A percentile compares a stretch with the other conserved stretches of the same genome.
Evolutionary conservation across 768 basidiomycete species (phyloP).

Genomic region (Tricholomella constricta): DNA sequence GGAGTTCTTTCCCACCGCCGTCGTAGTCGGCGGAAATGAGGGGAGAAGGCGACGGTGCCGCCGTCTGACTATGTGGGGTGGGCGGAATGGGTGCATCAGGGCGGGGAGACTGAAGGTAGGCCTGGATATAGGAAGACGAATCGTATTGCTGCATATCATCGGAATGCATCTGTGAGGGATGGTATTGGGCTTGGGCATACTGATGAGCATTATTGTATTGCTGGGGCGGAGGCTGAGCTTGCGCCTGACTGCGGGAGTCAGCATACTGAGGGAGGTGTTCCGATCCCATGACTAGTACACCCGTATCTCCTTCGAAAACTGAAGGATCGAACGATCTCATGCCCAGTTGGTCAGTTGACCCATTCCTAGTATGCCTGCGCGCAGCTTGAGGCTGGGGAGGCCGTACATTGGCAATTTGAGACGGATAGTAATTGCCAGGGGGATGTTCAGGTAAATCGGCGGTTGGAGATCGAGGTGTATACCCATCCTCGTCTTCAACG

Average conservation of each 20-base stretch:
- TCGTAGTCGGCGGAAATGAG: constrained; percentile 54
- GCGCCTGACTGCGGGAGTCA: constrained; percentile 24
- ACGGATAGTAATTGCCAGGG: constrained; percentile 28
- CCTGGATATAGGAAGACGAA: constrained; percentile 59
- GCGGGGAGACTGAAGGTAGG: constrained; percentile 59
- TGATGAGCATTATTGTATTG: constrained; percentile 16
- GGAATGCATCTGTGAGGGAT: constrained; percentile 43
- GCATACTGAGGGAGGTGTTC: constrained; percentile 33
- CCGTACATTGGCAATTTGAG: constrained; percentile 25
- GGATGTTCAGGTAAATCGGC: constrained; percentile 56
- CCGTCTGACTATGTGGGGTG: constrained; percentile 74
- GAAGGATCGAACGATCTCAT: constrained; percentile 60
- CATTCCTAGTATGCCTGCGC: constrained; percentile 55
- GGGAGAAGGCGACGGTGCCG: constrained; percentile 74
- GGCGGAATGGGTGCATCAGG: constrained; percentile 80
- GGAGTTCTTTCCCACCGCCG: constrained; percentile 35
- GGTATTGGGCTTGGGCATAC: constrained; percentile 29
- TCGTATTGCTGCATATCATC: constrained; percentile 67
- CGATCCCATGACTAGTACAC: constrained; percentile 22
- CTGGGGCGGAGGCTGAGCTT: constrained; percentile 18
- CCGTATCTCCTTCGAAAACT: constrained; percentile 47
- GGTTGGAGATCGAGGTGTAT: constrained; percentile 71
- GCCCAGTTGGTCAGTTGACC: constrained; percentile 62
- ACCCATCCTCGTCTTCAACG: constrained; percentile 54
- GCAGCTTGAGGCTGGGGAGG: constrained; percentile 34